Conservation (phyloP, 108 stramenopile species). For the Conticribra guillardii region DNA sequence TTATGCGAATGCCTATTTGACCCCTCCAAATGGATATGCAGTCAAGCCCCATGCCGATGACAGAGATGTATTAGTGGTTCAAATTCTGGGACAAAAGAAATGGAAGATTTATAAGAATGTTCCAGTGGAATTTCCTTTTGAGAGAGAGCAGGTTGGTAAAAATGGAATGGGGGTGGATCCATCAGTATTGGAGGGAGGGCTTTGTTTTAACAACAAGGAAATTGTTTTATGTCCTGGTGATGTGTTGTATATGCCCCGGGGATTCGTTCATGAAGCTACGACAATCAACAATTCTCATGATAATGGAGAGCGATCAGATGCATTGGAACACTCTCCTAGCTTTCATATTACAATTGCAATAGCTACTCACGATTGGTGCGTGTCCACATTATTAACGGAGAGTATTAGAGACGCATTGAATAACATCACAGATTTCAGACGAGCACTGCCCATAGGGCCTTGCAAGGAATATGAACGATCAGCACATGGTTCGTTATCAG, state of each 20-base stretch:
- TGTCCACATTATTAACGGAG: constrained; percentile 55
- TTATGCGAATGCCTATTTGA: constrained; percentile 83
- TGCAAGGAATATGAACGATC: constrained; percentile 21
- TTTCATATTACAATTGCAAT: constrained; percentile 83
- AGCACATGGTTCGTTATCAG: background rate
- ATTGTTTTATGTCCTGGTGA: constrained; percentile 65
- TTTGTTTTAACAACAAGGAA: constrained; percentile 43
- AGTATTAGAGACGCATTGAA: constrained; percentile 37
- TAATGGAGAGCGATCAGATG: too few species aligned
- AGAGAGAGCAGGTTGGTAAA: constrained; percentile 89
- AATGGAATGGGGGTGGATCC: constrained; percentile 59
- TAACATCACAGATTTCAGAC: constrained; percentile 46
- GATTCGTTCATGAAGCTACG: constrained; percentile 83
- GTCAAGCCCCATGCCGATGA: constrained; percentile 89
- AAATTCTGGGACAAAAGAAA: constrained; percentile 70
- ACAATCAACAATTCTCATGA: too few species aligned
- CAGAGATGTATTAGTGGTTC: constrained; percentile 88
- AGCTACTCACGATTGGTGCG: constrained; percentile 90
- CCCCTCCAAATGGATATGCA: constrained; percentile 76
- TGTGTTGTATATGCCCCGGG: constrained; percentile 88
- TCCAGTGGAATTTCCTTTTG: constrained; percentile 74
- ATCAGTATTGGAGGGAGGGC: constrained; percentile 52
- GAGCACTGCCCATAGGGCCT: constrained; percentile 48
- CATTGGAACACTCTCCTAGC: constrained; percentile 44
- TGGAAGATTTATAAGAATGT: constrained; percentile 80